Evolutionary conservation across 2,329 filamentous ascomycete genomes (phyloP).

Genomic region (Penicillium hesseltinei): DNA sequence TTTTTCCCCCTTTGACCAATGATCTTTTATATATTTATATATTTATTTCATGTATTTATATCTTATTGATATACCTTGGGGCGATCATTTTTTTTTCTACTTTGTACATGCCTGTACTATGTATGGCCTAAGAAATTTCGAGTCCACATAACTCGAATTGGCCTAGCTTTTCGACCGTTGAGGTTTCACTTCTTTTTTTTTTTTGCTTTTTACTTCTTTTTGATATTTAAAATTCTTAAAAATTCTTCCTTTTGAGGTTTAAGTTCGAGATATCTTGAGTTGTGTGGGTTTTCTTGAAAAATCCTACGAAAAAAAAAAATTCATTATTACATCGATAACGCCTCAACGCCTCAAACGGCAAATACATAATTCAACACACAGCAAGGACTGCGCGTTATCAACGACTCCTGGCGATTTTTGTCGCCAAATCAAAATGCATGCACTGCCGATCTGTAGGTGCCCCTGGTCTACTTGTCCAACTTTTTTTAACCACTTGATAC

Average conservation of each 20-base stretch:
- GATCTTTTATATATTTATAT: background rate
- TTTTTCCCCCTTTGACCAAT: background rate
- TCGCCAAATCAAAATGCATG: background rate
- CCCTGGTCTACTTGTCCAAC: background rate
- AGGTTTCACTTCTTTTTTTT: background rate
- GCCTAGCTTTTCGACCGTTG: background rate
- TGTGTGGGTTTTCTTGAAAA: background rate
- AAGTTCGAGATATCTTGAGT: background rate
- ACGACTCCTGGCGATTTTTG: background rate
- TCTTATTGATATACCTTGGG: too few species aligned
- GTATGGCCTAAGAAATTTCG: background rate
- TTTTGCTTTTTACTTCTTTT: background rate
- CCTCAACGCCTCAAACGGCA: background rate
- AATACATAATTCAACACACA: background rate
- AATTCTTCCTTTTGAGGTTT: background rate
- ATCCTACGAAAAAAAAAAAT: background rate
- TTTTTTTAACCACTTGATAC: slow-evolving; percentile 1
- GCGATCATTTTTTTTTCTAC: background rate
- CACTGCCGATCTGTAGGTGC: slow-evolving; percentile 11
- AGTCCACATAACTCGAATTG: background rate
- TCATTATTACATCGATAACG: background rate
- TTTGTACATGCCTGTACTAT: background rate
- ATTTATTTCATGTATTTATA: too few species aligned
- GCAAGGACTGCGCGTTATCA: background rate
- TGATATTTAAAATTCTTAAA: background rate